Percentiles rank a stretch among this genome's conserved stretches.
Evolutionary conservation across 108 stramenopile genomes (phyloP).

Genomic region (Nannochloropsis salina): DNA sequence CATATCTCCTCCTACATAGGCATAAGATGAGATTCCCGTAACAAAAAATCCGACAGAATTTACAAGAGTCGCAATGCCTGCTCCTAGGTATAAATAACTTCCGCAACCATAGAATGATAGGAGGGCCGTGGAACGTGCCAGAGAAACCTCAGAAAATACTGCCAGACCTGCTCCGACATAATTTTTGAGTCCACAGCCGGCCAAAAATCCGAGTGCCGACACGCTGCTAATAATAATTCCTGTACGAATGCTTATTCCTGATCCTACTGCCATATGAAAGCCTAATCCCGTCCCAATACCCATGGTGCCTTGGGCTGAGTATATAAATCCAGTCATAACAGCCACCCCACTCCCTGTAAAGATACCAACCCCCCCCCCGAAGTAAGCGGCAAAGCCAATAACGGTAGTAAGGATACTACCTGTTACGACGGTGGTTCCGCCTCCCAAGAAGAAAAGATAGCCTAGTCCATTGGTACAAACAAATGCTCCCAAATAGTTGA

Average conservation of each 20-base stretch:
- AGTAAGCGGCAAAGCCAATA: neutral
- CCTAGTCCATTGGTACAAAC: neutral
- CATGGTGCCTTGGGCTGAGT: neutral
- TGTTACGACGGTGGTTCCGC: neutral
- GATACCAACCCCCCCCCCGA: neutral
- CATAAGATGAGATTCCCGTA: neutral
- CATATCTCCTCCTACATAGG: slow-evolving; percentile 2
- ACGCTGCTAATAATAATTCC: neutral
- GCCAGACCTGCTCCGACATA: neutral
- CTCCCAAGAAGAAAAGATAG: neutral
- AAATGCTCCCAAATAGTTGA: neutral
- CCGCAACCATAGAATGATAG: neutral
- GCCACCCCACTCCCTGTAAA: neutral
- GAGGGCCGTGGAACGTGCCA: neutral
- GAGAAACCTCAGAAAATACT: neutral
- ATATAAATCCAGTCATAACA: neutral
- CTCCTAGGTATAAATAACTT: neutral
- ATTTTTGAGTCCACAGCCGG: neutral
- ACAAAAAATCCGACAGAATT: neutral
- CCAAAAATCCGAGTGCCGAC: neutral
- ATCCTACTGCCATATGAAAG: neutral
- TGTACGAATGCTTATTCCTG: slow-evolving; percentile 15
- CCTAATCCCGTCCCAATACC: neutral
- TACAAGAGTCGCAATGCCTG: neutral
- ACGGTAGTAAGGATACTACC: neutral